These are phyloP conservation scores for Elongisporangium prolatum DNA, from an alignment of 352 stramenopile genomes.

Conservation along the genomic window DNA sequence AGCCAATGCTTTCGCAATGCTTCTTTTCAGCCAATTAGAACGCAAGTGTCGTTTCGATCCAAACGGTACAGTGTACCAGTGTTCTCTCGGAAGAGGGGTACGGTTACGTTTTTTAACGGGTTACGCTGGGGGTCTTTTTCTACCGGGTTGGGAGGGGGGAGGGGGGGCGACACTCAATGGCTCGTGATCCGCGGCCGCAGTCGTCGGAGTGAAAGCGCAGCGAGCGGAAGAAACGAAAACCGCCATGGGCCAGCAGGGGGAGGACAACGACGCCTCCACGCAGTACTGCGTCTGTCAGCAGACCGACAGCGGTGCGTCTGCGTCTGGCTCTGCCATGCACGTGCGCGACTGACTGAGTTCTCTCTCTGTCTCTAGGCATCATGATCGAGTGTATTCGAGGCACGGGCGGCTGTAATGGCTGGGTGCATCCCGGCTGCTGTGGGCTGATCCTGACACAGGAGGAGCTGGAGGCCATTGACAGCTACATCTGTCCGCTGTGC, in stretches of 20 bases:
- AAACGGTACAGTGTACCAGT: no score
- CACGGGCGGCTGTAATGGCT: conserved; percentile 87
- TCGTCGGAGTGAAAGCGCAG: neutral
- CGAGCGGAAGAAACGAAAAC: conserved; percentile 2
- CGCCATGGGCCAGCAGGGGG: neutral
- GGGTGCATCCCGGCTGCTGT: conserved; percentile 87
- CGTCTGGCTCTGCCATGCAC: neutral
- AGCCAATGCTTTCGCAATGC: neutral
- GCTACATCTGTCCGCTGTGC: conserved; percentile 84
- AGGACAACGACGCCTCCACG: conserved; percentile 25
- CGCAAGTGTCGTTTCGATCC: neutral
- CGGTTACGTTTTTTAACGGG: neutral
- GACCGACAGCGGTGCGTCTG: conserved; percentile 52
- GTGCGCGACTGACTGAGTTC: neutral
- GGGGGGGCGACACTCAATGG: neutral
- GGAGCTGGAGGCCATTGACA: conserved; percentile 80
- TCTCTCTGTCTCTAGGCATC: conserved; percentile 33
- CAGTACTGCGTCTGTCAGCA: conserved; percentile 86
- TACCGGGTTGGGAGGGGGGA: neutral
- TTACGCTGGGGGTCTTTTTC: neutral
- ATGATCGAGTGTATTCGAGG: conserved; percentile 93
- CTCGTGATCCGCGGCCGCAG: neutral
- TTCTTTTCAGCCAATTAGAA: neutral
- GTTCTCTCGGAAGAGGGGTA: neutral
- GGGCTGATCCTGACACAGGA: conserved; percentile 81